Evolutionary conservation across 768 basidiomycete genomes (phyloP), one percentile per base, ranked within the genome.

Genomic region (Pisolithus tinctorius): DNA sequence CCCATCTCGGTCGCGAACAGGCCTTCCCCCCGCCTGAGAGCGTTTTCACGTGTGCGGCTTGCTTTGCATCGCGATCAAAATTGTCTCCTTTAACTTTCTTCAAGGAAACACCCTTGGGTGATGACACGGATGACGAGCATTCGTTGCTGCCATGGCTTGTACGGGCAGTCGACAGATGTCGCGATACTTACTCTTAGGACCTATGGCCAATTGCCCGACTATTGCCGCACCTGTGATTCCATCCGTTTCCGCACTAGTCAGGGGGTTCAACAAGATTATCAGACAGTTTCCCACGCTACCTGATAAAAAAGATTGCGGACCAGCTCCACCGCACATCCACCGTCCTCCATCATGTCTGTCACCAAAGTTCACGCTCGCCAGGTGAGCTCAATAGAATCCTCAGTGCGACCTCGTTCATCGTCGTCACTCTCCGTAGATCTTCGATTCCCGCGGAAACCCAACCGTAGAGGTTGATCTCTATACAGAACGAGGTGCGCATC

Each of bases 381-480:
- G 85, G 93, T 90, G 72, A 55, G 67, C 34, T 16, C 16, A 8
- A 27, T 23, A 23, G 31, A 48, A 34, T 34, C 13, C 51, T 40
- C 41, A 54, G 39, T 48, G 36, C 29, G 30, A 34, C 14, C 7
- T 2, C 23, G 7, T 25, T 46, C 27, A 43, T 25, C 5, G 13
- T 5, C n/a, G 16, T 31, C 20, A 37, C 20, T 49, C 55, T 54
- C 41, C 25, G 27, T 64, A 97, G 95, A 95, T 98, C 83, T 98
- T 96, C 71, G 95, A 98, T 80, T 97, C 93, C 66, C 92, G 95
- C 67, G 94, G 93, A 62, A 93, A 97, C 81, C 93, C 90, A 63
- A 95, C 93, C 64, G 91, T 96, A 66, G 93, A 93, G 74, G 91
- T 93, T 68, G 91, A 94, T 69, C 74, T 94, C 63, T 67, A 79